Conservation (phyloP, 1,284 basidiomycete species). For the Tylopilus sp. region DNA sequence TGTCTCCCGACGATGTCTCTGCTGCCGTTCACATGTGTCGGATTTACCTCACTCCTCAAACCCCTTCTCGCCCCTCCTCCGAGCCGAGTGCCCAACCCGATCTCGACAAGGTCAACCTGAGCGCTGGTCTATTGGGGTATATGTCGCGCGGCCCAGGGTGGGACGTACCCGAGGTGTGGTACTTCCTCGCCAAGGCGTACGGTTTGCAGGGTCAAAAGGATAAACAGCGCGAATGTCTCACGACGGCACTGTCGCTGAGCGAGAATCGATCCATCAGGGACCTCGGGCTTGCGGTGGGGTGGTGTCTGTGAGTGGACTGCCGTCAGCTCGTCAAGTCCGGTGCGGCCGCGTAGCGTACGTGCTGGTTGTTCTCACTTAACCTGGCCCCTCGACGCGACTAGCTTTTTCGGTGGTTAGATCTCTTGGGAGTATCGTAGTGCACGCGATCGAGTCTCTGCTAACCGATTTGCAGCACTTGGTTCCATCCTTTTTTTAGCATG, state of each 20-base stretch:
- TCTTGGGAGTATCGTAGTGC: neutral
- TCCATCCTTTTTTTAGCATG: too few relatives aligned
- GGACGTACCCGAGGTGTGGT: constrained; percentile 93
- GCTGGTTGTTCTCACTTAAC: neutral
- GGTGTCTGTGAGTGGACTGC: constrained; percentile 52
- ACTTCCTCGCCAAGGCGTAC: constrained; percentile 77
- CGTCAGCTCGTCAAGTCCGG: neutral
- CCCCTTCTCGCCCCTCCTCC: constrained; percentile 29
- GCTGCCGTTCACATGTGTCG: constrained; percentile 75
- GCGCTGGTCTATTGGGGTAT: constrained; percentile 63
- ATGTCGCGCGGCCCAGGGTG: constrained; percentile 69
- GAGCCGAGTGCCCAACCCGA: constrained; percentile 27
- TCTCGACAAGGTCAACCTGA: constrained; percentile 65
- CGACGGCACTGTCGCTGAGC: constrained; percentile 69
- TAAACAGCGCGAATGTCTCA: constrained; percentile 72
- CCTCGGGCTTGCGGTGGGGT: constrained; percentile 60
- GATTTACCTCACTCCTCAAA: constrained; percentile 52
- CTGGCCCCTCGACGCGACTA: neutral
- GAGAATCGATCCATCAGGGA: constrained; percentile 66
- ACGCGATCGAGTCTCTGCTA: neutral
- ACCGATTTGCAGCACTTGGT: neutral
- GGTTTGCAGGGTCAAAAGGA: constrained; percentile 68
- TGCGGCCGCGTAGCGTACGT: neutral
- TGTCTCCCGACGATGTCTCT: constrained; percentile 71
- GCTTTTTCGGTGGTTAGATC: neutral